These are phyloP conservation scores for Sarocladium brachiariae DNA, from an alignment of 2,329 filamentous ascomycete genomes.

Conservation along the genomic window DNA sequence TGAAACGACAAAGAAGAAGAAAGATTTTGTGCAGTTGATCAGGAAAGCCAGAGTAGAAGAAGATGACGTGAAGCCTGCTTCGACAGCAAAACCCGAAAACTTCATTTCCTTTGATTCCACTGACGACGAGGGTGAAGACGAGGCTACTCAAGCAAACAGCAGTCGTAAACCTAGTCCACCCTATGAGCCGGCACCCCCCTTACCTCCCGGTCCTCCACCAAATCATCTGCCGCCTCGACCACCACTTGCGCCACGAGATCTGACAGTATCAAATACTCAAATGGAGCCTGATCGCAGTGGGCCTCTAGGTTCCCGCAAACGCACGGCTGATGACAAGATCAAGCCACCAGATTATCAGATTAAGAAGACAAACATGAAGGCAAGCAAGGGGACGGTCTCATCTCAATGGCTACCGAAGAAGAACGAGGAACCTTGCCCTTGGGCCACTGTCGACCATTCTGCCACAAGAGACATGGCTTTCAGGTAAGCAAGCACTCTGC, in stretches of 20 bases:
- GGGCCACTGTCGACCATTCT: conserved; percentile 52
- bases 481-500: conserved; percentile 42
- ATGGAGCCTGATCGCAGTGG: conserved; percentile 26
- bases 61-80: conserved; percentile 37
- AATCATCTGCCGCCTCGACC: conserved; percentile 16
- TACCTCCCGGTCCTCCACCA: conserved; percentile 17
- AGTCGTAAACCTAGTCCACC: conserved; percentile 13
- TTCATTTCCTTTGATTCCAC: conserved; percentile 82
- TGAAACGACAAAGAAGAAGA: conserved; percentile 65
- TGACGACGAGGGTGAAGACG: conserved; percentile 42
- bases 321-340: conserved; percentile 64
- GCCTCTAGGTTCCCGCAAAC: conserved; percentile 62
- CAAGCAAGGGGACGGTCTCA: conserved; percentile 42
- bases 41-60: conserved; percentile 73
- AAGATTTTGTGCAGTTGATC: conserved; percentile 84
- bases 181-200: conserved; percentile 15
- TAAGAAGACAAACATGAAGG: conserved; percentile 44
- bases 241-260: conserved; percentile 17
- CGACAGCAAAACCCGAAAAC: conserved; percentile 60
- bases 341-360: conserved; percentile 48
- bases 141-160: conserved; percentile 14
- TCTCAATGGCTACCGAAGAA: conserved; percentile 43
- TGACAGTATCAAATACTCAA: conserved; percentile 13
- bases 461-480: conserved; percentile 44
- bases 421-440: conserved; percentile 49